A percentile compares a stretch with the other conserved stretches of the same genome.
phyloP scores from a whole-genome alignment of 2,329 filamentous ascomycete species.

The Aspergillus luchuensis region DNA sequence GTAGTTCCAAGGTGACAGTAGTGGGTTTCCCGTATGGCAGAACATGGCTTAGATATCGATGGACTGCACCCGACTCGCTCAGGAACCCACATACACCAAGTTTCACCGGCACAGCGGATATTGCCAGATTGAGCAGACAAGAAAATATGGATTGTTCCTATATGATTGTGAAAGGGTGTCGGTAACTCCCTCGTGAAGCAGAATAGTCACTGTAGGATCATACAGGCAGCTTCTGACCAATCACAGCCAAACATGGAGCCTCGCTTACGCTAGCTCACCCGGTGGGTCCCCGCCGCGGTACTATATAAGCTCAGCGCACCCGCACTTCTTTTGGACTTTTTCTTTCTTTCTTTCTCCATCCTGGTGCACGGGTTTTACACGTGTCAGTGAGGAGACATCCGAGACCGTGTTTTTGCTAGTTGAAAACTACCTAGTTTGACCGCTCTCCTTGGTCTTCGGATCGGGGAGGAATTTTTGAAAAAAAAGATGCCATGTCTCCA shows the following conservation, averaged over 20 bases:
- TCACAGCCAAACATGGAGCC: neutral
- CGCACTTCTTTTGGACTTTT: conserved; percentile 26
- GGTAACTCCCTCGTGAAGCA: no score
- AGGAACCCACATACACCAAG: no score
- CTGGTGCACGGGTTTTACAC: conserved; percentile 70
- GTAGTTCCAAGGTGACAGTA: no score
- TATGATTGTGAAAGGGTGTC: neutral
- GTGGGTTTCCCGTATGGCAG: no score
- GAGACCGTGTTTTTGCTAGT: conserved; percentile 88
- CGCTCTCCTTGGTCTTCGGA: conserved; percentile 70
- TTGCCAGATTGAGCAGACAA: no score
- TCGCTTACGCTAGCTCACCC: conserved; percentile 35
- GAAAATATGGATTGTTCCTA: neutral
- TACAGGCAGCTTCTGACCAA: conserved; percentile 7
- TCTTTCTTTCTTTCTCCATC: conserved; percentile 43
- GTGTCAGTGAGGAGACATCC: conserved; percentile 85
- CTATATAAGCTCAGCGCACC: conserved; percentile 24
- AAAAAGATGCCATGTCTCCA: conserved; percentile 32
- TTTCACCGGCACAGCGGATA: no score
- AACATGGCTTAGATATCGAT: no score
- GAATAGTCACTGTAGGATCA: neutral
- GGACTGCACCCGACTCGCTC: no score
- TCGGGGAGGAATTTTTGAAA: conserved; percentile 80
- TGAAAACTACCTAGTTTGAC: conserved; percentile 80
- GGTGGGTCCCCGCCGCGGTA: conserved; percentile 17